These are phyloP conservation scores for Sporothrix protearum DNA, from an alignment of 2,329 filamentous ascomycete species.

Conservation along the genomic window DNA sequence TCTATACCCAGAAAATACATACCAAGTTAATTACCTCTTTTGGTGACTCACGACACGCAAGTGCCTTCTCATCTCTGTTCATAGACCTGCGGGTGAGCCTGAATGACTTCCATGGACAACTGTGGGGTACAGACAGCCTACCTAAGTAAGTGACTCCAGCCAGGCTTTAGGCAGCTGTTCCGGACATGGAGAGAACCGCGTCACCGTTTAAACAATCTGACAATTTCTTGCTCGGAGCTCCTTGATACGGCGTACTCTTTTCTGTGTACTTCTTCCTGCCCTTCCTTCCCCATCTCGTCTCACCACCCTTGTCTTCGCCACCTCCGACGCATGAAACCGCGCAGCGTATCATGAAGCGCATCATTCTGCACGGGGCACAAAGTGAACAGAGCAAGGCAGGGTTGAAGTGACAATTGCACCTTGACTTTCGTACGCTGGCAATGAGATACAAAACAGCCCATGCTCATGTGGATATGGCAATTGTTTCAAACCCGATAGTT, in stretches of 20 bases:
- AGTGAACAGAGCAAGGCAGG: neutral
- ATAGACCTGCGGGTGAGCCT: neutral
- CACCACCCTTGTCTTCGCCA: neutral
- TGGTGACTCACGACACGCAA: neutral
- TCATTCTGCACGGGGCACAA: neutral
- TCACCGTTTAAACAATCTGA: neutral
- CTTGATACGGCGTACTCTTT: neutral
- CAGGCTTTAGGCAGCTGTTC: neutral
- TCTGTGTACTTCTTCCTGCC: neutral
- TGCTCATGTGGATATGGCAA: neutral
- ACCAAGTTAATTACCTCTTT: neutral
- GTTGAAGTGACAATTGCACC: neutral
- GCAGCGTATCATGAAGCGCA: neutral
- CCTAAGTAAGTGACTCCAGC: neutral
- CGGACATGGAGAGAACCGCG: neutral
- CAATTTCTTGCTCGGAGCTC: neutral
- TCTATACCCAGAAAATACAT: constrained; percentile 23
- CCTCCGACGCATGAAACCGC: neutral
- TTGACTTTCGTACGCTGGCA: neutral
- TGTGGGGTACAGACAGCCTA: neutral
- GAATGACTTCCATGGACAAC: neutral
- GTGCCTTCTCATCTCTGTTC: neutral
- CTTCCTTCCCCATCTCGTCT: neutral
- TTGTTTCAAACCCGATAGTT: no score
- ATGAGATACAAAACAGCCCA: neutral